Conservation (phyloP, 805 yeast species). For the Candida ovalis region DNA sequence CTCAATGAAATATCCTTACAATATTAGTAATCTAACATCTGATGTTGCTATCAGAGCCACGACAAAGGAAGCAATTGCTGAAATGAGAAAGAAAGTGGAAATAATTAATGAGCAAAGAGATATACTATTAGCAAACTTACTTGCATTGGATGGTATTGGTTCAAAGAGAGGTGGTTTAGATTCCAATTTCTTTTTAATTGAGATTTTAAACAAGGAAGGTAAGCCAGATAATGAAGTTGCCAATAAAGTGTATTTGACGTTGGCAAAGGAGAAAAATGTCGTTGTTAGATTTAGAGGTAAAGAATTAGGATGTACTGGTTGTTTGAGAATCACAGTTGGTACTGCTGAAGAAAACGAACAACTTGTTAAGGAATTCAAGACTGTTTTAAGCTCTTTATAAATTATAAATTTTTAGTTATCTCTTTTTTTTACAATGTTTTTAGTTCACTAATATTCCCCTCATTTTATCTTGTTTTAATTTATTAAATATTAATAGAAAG, state of each 20-base stretch:
- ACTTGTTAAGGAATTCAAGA: slow-evolving; percentile 39
- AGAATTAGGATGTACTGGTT: slow-evolving; percentile 87
- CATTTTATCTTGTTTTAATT: slow-evolving; percentile 5
- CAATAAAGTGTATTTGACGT: slow-evolving; percentile 52
- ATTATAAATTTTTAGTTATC: background rate
- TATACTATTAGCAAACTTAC: slow-evolving; percentile 49
- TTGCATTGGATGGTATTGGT: slow-evolving; percentile 61
- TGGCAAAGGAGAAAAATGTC: slow-evolving; percentile 72
- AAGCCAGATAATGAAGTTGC: slow-evolving; percentile 70
- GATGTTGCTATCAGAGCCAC: slow-evolving; percentile 74
- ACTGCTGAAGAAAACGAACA: slow-evolving; percentile 67
- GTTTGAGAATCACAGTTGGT: slow-evolving; percentile 83
- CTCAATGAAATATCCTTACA: slow-evolving; percentile 94
- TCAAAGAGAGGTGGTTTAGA: slow-evolving; percentile 77
- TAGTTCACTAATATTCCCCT: too few species aligned
- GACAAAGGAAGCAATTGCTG: slow-evolving; percentile 46
- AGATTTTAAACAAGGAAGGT: slow-evolving; percentile 60
- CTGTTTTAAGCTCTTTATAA: slow-evolving; percentile 15
- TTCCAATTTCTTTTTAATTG: slow-evolving; percentile 79
- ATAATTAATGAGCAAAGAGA: slow-evolving; percentile 53
- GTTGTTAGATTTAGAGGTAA: slow-evolving; percentile 90
- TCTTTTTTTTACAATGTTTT: background rate
- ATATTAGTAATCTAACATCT: slow-evolving; percentile 79
- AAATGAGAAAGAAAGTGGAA: slow-evolving; percentile 54
- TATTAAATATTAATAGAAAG: background rate